phyloP scores from a whole-genome alignment of 371 early-diverging fungal genomes.

The Zancudomyces culisetae region DNA sequence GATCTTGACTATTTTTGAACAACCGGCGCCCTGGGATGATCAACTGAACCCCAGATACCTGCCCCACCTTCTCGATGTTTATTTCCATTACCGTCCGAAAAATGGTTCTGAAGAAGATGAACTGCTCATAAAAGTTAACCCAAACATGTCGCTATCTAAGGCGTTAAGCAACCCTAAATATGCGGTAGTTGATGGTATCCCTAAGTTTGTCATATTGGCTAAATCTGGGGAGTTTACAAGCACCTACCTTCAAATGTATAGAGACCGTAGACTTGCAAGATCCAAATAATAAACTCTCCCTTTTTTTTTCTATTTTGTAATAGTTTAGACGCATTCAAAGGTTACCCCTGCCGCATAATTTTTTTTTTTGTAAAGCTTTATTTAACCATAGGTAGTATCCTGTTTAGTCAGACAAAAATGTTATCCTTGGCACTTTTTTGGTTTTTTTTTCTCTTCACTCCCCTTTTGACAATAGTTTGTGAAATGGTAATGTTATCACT shows the following conservation, averaged over 20 bases:
- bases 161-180: constrained; percentile 36
- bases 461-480: too few species aligned
- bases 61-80: constrained; percentile 49
- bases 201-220: constrained; percentile 46
- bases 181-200: constrained; percentile 41
- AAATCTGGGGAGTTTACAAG: constrained; percentile 35
- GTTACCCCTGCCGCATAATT: background rate
- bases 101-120: constrained; percentile 31
- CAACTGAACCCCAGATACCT: constrained; percentile 33
- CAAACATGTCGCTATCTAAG: constrained; percentile 28
- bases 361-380: background rate
- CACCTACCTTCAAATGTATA: constrained; percentile 37
- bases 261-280: constrained; percentile 13
- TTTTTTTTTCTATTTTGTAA: background rate
- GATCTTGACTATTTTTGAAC: constrained; percentile 61
- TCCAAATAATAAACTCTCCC: constrained; percentile 1
- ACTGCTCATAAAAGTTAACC: constrained; percentile 47
- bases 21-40: constrained; percentile 68
- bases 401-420: background rate
- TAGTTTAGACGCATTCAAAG: too few species aligned
- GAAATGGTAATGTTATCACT: too few species aligned
- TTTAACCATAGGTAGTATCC: background rate
- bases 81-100: constrained; percentile 43
- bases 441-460: too few species aligned
- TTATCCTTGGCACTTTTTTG: background rate